Conservation (phyloP, 2,329 filamentous ascomycete genomes). For the Arthrobotrys conoides region DNA sequence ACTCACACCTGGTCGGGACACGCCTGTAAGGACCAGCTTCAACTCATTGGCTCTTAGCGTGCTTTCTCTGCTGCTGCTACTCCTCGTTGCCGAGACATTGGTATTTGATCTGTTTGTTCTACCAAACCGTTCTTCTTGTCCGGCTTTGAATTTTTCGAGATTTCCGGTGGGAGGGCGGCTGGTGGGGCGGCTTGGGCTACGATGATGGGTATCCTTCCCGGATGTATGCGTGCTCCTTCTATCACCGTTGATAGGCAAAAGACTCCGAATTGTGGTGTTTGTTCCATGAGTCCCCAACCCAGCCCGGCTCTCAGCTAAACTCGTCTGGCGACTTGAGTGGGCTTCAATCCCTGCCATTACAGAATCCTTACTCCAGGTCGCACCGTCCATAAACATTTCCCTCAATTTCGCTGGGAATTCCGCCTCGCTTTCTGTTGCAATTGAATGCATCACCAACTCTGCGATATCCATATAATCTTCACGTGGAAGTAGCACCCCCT, state of each 20-base stretch:
- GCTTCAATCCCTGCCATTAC: conserved; percentile 78
- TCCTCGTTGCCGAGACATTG: conserved; percentile 64
- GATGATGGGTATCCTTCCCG: conserved; percentile 47
- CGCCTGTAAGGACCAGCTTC: conserved; percentile 67
- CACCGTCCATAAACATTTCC: conserved; percentile 79
- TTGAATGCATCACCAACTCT: conserved; percentile 64
- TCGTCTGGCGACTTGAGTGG: conserved; percentile 78
- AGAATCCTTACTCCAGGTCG: conserved; percentile 81
- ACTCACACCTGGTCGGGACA: conserved; percentile 31
- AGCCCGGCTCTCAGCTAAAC: conserved; percentile 80
- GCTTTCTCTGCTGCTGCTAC: conserved; percentile 66
- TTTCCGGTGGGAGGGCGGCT: conserved; percentile 54
- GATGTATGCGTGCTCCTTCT: conserved; percentile 60
- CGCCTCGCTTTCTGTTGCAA: conserved; percentile 67
- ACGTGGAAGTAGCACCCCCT: conserved; percentile 74
- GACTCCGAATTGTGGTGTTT: conserved; percentile 70
- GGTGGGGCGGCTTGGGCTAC: conserved; percentile 62
- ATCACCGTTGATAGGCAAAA: conserved; percentile 73
- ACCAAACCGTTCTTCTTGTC: conserved; percentile 53
- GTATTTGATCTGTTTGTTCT: conserved; percentile 56
- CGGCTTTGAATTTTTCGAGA: conserved; percentile 54
- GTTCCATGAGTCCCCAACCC: conserved; percentile 66
- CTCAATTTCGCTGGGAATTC: conserved; percentile 77
- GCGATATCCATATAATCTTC: conserved; percentile 68
- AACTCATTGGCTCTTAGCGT: conserved; percentile 69